Conservation (phyloP, 2,329 filamentous ascomycete species). For the Coleophoma eucalyptorum region DNA sequence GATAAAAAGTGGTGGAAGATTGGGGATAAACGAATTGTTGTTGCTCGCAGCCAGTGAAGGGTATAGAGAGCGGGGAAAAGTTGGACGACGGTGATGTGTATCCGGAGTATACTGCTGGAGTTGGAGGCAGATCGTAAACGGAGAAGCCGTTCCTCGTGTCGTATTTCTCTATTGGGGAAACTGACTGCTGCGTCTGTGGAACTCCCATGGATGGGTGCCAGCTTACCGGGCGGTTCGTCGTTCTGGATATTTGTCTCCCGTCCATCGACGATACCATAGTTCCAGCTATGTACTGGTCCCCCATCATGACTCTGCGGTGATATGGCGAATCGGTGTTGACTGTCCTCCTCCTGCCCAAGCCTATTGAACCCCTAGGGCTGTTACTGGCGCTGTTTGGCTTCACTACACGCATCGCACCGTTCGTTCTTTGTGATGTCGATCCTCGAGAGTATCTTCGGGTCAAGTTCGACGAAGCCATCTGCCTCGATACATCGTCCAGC, state of each 20-base stretch:
- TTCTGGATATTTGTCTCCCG: slow-evolving; percentile 22
- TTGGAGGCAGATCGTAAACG: slow-evolving; percentile 31
- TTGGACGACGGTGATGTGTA: slow-evolving; percentile 52
- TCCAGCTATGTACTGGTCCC: slow-evolving; percentile 41
- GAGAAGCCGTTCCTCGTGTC: slow-evolving; percentile 13
- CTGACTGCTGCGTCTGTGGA: slow-evolving; percentile 29
- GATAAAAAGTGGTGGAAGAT: slow-evolving; percentile 4
- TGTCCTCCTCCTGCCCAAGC: slow-evolving; percentile 50
- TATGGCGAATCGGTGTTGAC: slow-evolving; percentile 43
- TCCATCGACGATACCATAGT: slow-evolving; percentile 32
- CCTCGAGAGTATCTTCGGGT: slow-evolving; percentile 41
- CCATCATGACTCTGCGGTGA: slow-evolving; percentile 18
- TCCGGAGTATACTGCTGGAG: slow-evolving; percentile 51
- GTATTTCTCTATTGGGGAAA: slow-evolving; percentile 35
- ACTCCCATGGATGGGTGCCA: slow-evolving; percentile 61
- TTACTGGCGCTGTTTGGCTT: slow-evolving; percentile 67
- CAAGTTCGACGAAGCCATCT: slow-evolving; percentile 43
- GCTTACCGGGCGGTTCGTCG: slow-evolving; percentile 59
- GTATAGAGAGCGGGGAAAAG: slow-evolving; percentile 50
- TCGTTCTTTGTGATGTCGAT: slow-evolving; percentile 45
- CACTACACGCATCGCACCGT: slow-evolving; percentile 51
- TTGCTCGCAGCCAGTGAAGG: slow-evolving; percentile 31
- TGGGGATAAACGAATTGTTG: slow-evolving; percentile 13
- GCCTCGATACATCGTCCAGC: slow-evolving; percentile 47
- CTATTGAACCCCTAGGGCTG: slow-evolving; percentile 55